Evolutionary conservation across 164 flowering plant species (phyloP), one percentile per base, ranked within the genome.

Genomic region (Brasenia schreberi): DNA sequence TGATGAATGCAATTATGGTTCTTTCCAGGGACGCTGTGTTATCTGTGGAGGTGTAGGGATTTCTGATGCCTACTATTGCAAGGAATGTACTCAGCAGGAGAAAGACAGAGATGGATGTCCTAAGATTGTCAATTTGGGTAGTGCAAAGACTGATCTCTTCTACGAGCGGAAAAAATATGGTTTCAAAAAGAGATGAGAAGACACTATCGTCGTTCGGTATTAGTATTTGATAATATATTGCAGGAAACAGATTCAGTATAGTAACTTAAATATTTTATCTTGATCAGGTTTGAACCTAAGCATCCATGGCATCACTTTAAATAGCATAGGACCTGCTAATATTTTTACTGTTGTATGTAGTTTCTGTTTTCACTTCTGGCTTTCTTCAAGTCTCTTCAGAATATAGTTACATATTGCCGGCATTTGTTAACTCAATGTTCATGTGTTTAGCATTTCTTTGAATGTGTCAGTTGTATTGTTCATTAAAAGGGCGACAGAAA

Each of bases 1-100:
- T 43, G 96, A 87, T 63, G 93, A 91, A 70, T 91, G 97, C 86
- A 87, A 88, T 76, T 88, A 88, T 64, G 96, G 96, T n/a, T 88
- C 93, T 3, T 91, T 91, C 71, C 91, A 85, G 67, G 89, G 94
- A 17, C 77, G 87, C 12, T 83, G 87, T 70, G 87, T 86, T 59
- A 87, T 88, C 69, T 90, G 95, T 70, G 97, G 95, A 69, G 95
- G 97, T 19, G 92, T 88, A 42, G 97, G 90, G 49, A 86, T 90
- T 16, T 90, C 97, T 18, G 97, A 88, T 78, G 90, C 95, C 11
- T 88, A 90, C 74, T 87, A 87, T 75, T 87, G 97, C 82, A 88
- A 88, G 64, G 95, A 87, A 76, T 91, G 97, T 61, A 88, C 96
- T 5, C 96, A 91, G 71, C 92, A 83, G 78, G 93, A 91, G 81